Evolutionary conservation across 2,329 filamentous ascomycete genomes (phyloP), one percentile per base, ranked within the genome.

Genomic region (Aspergillus arachidicola): DNA sequence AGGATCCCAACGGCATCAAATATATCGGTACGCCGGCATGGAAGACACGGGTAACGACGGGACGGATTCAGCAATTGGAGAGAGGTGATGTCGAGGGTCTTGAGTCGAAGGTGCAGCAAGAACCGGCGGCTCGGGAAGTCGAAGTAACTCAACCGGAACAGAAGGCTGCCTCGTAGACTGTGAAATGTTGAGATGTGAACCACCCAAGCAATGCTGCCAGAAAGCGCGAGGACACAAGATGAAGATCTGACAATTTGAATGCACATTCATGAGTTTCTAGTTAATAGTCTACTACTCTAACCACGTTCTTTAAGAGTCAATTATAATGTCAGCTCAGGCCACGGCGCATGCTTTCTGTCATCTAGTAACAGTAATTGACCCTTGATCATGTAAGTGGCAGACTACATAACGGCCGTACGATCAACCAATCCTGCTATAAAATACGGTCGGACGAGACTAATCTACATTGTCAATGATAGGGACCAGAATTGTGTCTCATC

Each of bases 21-120:
- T 72, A 70, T 58, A 50, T 74, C 12, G 72, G 76, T 0, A 75
- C 78, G 1, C 62, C 68, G 12, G 73, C 80, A 0, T 82, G 80
- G 81, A 77, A 78, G 61, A 82, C 79, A 14, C 60, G 46, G n/a
- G 64, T 71, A 6, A 58, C 63, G 9, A 73, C 71, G 12, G 46
- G 41, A 7, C 51, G 50, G 2, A 58, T 66, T 0, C 51, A 63
- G 12, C 63, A 62, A 11, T 19, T 71, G 61, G 70, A 71, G 30
- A 64, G 64, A 28, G 70, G 70, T n/a, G 61, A 67, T 28, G 23
- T 71, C 3, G 70, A 70, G 12, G 63, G 66, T 28, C 23, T 71
- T 3, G 70, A 70, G 12, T 54, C 58, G 4, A 68, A 68, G 34
- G 48, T 9, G 30, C 58, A 50, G 48, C 58, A 32, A 23, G 51